phyloP scores from a whole-genome alignment of 2,329 filamentous ascomycete species.

The Fusarium tjaetaba region DNA sequence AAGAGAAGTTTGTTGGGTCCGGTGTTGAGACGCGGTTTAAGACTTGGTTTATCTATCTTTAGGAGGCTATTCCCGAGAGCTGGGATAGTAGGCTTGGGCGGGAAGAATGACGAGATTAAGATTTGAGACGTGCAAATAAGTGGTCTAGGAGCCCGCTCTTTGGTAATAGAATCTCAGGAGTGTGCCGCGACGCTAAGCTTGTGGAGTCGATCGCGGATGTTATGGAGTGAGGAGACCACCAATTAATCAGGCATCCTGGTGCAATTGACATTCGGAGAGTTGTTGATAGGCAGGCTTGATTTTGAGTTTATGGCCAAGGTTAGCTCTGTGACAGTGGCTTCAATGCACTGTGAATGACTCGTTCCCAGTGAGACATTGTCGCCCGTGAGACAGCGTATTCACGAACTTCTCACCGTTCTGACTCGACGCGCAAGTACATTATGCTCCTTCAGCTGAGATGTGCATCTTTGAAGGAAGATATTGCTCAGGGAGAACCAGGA shows the following conservation, averaged over 20 bases:
- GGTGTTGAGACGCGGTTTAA: not conserved
- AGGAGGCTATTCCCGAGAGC: too few relatives aligned
- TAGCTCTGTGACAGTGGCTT: not conserved
- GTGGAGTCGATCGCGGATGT: not conserved
- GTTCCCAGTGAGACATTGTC: not conserved
- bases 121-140: too few relatives aligned
- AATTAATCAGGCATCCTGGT: fast-evolving
- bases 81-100: too few relatives aligned
- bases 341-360: not conserved
- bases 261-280: not conserved
- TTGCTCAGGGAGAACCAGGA: fast-evolving
- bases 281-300: not conserved
- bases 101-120: too few relatives aligned
- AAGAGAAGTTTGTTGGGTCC: not conserved
- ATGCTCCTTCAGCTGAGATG: too few relatives aligned
- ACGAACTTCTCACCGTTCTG: fast-evolving
- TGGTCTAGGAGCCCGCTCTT: too few relatives aligned
- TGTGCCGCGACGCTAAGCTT: not conserved
- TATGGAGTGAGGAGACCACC: fast-evolving
- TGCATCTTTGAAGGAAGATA: too few relatives aligned
- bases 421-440: fast-evolving
- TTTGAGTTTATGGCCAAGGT: not conserved
- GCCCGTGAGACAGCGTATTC: fast-evolving
- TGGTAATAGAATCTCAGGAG: too few relatives aligned
- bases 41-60: too few relatives aligned